phyloP scores from a whole-genome alignment of 2,329 filamentous ascomycete genomes.

The Leptoxyphium fumago region DNA sequence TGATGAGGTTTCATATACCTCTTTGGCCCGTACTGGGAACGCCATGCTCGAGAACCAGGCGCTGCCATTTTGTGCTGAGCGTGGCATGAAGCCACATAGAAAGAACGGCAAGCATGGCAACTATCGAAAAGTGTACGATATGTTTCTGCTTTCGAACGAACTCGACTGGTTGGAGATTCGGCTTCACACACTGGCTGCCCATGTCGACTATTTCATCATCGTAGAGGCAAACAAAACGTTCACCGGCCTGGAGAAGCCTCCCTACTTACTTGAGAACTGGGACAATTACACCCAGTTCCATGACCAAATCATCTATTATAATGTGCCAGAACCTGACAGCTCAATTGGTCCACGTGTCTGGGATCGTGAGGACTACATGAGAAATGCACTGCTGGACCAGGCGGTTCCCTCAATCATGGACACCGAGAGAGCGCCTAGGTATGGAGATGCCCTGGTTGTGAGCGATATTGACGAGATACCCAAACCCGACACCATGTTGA shows the following conservation, averaged over 20 bases:
- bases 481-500: slow-evolving; percentile 12
- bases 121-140: slow-evolving; percentile 42
- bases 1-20: background rate
- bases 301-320: slow-evolving; percentile 46
- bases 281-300: slow-evolving; percentile 37
- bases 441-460: slow-evolving; percentile 43
- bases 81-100: background rate
- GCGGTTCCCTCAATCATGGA: slow-evolving; percentile 37
- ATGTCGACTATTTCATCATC: slow-evolving; percentile 52
- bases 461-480: slow-evolving; percentile 49
- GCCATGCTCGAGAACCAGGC: background rate
- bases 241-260: slow-evolving; percentile 40
- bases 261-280: slow-evolving; percentile 40
- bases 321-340: slow-evolving; percentile 30
- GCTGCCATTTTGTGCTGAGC: background rate
- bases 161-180: slow-evolving; percentile 53
- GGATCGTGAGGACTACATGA: slow-evolving; percentile 39
- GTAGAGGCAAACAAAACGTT: slow-evolving; percentile 46
- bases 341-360: slow-evolving; percentile 28
- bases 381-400: slow-evolving; percentile 44
- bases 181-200: slow-evolving; percentile 40
- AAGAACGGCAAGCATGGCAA: background rate
- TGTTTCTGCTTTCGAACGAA: slow-evolving; percentile 48
- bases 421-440: slow-evolving; percentile 24
- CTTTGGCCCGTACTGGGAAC: background rate